A percentile compares a stretch with the other conserved stretches of the same genome.
These are phyloP conservation scores for Oryza glaberrima DNA, from an alignment of 176 grass and related monocot species.

Conservation along the genomic window DNA sequence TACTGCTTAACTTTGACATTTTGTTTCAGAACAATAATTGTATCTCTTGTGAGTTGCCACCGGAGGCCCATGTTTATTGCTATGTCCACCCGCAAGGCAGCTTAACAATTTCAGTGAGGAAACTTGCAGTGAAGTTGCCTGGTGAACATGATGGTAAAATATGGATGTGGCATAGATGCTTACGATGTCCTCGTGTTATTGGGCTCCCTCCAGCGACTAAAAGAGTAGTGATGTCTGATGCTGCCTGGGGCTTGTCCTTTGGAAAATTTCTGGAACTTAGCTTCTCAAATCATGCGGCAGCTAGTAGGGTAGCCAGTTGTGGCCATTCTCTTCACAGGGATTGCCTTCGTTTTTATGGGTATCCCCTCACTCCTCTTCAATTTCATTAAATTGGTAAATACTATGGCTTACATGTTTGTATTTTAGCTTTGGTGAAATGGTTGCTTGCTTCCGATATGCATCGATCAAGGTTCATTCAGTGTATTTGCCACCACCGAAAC, in stretches of 20 bases:
- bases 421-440: conserved; percentile 86
- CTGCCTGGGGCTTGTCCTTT: conserved; percentile 96
- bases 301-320: conserved; percentile 98
- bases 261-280: conserved; percentile 99
- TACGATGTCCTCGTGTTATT: conserved; percentile 74
- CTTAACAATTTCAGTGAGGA: conserved; percentile 93
- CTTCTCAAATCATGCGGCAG: conserved; percentile 98
- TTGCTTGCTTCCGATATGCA: conserved; percentile 91
- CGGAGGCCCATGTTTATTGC: conserved; percentile 94
- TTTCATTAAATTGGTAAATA: conserved; percentile 33
- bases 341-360: conserved; percentile 98
- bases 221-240: conserved; percentile 99
- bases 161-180: conserved; percentile 99
- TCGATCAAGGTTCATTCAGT: conserved; percentile 89
- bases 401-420: conserved; percentile 39
- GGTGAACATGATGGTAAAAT: conserved; percentile 88
- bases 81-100: conserved; percentile 95
- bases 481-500: conserved; percentile 90
- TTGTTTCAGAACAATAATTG: conserved; percentile 76
- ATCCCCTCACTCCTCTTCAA: conserved; percentile 42
- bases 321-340: conserved; percentile 99
- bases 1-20: conserved; percentile 28
- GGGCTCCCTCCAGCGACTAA: conserved; percentile 86
- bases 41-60: conserved; percentile 77
- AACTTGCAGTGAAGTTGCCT: conserved; percentile 62